Conservation (phyloP, 2,329 filamentous ascomycete species). For the Epichloe elymi region DNA sequence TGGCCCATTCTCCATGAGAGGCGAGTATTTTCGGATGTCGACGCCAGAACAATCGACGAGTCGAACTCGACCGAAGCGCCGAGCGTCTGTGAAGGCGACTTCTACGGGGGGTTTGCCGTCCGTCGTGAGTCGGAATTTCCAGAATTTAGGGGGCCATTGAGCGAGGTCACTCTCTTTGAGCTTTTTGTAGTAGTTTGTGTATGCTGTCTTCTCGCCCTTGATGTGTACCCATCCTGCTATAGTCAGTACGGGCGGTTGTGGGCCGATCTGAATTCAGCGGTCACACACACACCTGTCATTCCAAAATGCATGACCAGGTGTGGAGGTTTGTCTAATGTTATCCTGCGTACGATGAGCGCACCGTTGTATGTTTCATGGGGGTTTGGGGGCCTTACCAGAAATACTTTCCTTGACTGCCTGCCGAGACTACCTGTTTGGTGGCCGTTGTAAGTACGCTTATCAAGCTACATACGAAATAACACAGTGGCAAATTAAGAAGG, state of each 20-base stretch:
- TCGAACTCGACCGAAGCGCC: constrained; percentile 66
- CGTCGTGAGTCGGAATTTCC: constrained; percentile 71
- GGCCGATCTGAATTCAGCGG: background rate
- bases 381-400: constrained; percentile 54
- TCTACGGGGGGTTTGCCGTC: constrained; percentile 40
- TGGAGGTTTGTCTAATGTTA: constrained; percentile 55
- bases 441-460: background rate
- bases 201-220: constrained; percentile 60
- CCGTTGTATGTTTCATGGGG: constrained; percentile 16
- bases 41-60: constrained; percentile 68
- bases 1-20: constrained; percentile 82
- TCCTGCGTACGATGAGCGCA: constrained; percentile 16
- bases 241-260: constrained; percentile 3
- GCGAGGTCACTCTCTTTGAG: constrained; percentile 44
- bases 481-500: no score
- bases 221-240: constrained; percentile 70
- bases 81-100: constrained; percentile 72
- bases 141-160: constrained; percentile 77
- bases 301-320: constrained; percentile 86
- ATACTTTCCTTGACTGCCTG: constrained; percentile 88
- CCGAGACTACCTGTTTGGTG: constrained; percentile 37
- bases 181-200: constrained; percentile 71
- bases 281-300: constrained; percentile 38
- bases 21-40: constrained; percentile 62
- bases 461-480: background rate